These are phyloP conservation scores for Epichloe uncinata DNA, from an alignment of 2,329 filamentous ascomycete species.

Conservation along the genomic window DNA sequence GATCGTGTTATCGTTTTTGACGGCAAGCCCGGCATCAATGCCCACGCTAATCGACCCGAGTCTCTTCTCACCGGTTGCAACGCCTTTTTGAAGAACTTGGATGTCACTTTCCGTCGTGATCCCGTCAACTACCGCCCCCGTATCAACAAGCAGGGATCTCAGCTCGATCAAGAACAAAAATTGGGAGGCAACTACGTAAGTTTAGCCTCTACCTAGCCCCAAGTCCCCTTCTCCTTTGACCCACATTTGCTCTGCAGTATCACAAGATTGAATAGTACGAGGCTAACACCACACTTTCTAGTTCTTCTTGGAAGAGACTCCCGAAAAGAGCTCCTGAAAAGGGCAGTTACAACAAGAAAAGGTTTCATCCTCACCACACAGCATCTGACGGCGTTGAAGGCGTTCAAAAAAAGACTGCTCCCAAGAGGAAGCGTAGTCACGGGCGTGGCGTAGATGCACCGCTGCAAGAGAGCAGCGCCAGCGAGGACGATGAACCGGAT, in stretches of 20 bases:
- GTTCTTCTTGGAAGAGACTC: conserved; percentile 87
- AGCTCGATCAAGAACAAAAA: conserved; percentile 98
- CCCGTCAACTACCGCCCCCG: conserved; percentile 91
- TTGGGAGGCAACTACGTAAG: conserved; percentile 77
- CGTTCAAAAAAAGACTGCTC: conserved; percentile 17
- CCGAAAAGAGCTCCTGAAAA: conserved; percentile 47
- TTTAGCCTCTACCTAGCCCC: conserved; percentile 12
- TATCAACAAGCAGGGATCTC: conserved; percentile 94
- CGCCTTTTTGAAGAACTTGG: conserved; percentile 86
- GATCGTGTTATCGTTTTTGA: conserved; percentile 99
- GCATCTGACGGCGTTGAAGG: conserved; percentile 33
- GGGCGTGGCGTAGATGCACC: conserved; percentile 19
- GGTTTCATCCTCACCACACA: conserved; percentile 18
- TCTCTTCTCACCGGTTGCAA: conserved; percentile 93
- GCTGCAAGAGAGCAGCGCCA: conserved; percentile 34
- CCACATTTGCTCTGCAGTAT: background rate
- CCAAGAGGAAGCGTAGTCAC: conserved; percentile 16
- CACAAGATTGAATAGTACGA: background rate
- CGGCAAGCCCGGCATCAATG: conserved; percentile 76
- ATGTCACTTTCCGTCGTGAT: conserved; percentile 97
- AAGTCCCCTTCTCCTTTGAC: background rate
- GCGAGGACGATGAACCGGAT: conserved; percentile 55
- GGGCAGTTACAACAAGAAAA: conserved; percentile 24
- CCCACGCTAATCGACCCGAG: conserved; percentile 81
- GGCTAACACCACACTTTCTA: conserved; percentile 20